Conservation (phyloP, 768 basidiomycete species). For the Naematelia aurantialba region DNA sequence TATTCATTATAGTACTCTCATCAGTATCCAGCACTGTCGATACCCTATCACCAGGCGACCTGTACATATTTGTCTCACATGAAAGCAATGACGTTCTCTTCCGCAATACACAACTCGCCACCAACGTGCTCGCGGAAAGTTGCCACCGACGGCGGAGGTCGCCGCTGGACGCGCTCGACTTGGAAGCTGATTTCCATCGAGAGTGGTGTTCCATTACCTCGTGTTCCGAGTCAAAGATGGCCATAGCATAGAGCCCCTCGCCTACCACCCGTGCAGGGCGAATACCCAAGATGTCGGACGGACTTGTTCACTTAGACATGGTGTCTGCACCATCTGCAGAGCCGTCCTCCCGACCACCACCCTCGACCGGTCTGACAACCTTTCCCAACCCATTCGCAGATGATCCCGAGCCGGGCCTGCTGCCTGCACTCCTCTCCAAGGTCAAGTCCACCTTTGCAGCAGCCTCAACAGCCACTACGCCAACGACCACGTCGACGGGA, state of each 20-base stretch:
- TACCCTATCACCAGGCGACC: not conserved
- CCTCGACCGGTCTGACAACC: constrained; percentile 28
- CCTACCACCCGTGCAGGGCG: no score
- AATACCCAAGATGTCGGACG: not conserved
- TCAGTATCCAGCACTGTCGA: not conserved
- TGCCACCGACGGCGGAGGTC: not conserved
- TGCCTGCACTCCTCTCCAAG: constrained; percentile 41
- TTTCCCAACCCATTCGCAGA: constrained; percentile 44
- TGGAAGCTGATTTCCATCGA: not conserved
- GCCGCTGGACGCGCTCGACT: not conserved
- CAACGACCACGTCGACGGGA: constrained; percentile 3
- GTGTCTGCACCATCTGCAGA: not conserved
- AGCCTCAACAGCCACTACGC: not conserved
- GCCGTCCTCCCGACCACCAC: constrained; percentile 11
- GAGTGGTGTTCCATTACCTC: not conserved
- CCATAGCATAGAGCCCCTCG: no score
- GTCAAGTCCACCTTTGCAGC: constrained; percentile 41
- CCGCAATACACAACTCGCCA: not conserved
- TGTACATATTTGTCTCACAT: not conserved
- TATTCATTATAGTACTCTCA: not conserved
- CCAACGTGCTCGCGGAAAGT: no score
- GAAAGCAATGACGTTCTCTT: not conserved
- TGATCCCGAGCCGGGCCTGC: constrained; percentile 42
- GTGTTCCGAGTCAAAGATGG: no score
- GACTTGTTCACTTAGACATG: not conserved